Base-by-base conservation (phyloP, 345 rosid genomes). In the Melastoma malabathricum region DNA sequence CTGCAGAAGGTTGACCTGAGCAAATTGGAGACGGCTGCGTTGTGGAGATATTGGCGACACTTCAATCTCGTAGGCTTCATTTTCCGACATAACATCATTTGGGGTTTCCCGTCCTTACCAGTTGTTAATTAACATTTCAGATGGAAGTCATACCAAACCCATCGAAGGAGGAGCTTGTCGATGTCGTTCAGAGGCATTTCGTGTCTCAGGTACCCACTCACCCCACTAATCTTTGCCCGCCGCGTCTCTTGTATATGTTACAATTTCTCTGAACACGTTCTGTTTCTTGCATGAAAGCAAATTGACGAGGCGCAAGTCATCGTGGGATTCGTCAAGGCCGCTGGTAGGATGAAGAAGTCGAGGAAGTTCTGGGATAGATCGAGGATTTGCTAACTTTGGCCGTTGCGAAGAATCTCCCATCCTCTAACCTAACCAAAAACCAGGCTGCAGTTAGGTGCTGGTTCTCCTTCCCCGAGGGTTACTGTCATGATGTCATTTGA, bases 231-330 rank as follows among this genome's bases (percentile, higher is more conserved):
- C 10, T 5, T 2, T 34, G 12, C 44, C 50, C 16, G 15, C 12
- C 41, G 4, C 25, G 4, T 22, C 25, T 22, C 25, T 22, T 34
- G 12, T 34, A 12, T 6, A 34, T 12, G 12, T 8, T 2, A 12
- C 12, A 34, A 34, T 34, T 34, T 34, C 41, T 34, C 10, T 8
- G 41, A 34, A 34, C 41, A 12, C 9, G 41, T 6, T 34, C 12
- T 34, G 41, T 34, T 34, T 53, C 50, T 31, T 59, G 52, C 43
- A 34, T 7, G 64, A 73, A 46, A 89, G 95, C 77, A 83, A 75
- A 71, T 89, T 87, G 97, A 89, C 38, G 97, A 86, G 84, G 63
- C 81, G 77, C 97, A 85, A 66, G 97, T 89, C 22, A 83, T 89
- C 10, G 71, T 79, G 65, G 97, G 95, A 50, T 89, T 89, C 46